A percentile compares a stretch with the other conserved stretches of the same genome.
Evolutionary conservation across 805 yeast species (phyloP).

Genomic region (Wickerhamomyces canadensis): DNA sequence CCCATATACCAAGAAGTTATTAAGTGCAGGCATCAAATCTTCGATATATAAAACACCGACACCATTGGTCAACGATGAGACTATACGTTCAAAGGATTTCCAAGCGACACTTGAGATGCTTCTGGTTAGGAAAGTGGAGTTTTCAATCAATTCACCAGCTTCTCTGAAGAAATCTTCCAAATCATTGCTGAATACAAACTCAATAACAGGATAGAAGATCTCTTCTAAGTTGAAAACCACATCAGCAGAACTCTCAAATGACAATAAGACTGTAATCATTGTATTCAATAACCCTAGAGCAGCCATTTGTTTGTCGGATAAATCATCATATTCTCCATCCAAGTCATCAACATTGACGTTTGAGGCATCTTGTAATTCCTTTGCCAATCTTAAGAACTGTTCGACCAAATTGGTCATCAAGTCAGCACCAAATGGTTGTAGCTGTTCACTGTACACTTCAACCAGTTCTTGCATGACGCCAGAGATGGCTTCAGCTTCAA

Average conservation of each 20-base stretch:
- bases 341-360: conserved; percentile 36
- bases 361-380: conserved; percentile 62
- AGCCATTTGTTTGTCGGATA: conserved; percentile 71
- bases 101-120: conserved; percentile 67
- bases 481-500: conserved; percentile 83
- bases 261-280: conserved; percentile 70
- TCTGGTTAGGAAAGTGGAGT: conserved; percentile 56
- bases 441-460: conserved; percentile 78
- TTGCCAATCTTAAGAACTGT: conserved; percentile 67
- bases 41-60: conserved; percentile 64
- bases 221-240: conserved; percentile 61
- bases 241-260: conserved; percentile 75
- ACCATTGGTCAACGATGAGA: conserved; percentile 33
- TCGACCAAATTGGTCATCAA: conserved; percentile 56
- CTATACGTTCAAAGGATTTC: conserved; percentile 56
- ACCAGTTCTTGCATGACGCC: conserved; percentile 95
- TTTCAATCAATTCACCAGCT: conserved; percentile 68
- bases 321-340: conserved; percentile 30
- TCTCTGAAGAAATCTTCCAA: conserved; percentile 74
- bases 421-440: conserved; percentile 87
- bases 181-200: conserved; percentile 57
- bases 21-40: conserved; percentile 68
- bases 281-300: conserved; percentile 80
- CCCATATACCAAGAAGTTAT: conserved; percentile 66
- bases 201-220: conserved; percentile 63